Percentiles rank a stretch among this genome's conserved stretches.
These are phyloP conservation scores for Vitellaria paradoxa DNA, from an alignment of 179 eudicot species.

Conservation along the genomic window DNA sequence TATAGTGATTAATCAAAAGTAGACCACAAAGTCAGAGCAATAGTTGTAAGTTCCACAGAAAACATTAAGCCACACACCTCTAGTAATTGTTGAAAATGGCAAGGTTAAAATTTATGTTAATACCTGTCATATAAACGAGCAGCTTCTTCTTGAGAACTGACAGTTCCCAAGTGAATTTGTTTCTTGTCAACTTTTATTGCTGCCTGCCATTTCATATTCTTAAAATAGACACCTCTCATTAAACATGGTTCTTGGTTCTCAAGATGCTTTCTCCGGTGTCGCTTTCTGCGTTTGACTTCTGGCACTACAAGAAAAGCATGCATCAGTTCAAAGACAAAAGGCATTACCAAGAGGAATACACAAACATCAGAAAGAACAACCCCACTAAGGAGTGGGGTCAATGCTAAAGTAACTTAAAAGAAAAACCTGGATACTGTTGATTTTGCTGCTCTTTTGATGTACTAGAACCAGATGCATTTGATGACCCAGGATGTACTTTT, in stretches of 20 bases:
- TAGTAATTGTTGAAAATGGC: neutral
- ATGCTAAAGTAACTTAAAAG: neutral
- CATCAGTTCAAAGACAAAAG: neutral
- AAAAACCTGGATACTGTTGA: slow-evolving; percentile 49
- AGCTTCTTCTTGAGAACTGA: slow-evolving; percentile 78
- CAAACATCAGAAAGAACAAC: neutral
- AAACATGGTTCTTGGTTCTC: slow-evolving; percentile 49
- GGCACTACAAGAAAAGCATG: slow-evolving; percentile 7
- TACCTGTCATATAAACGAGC: slow-evolving; percentile 92
- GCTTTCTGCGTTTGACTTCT: slow-evolving; percentile 68
- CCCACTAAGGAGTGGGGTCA: neutral
- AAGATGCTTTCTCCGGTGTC: slow-evolving; percentile 54
- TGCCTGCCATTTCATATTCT: slow-evolving; percentile 96
- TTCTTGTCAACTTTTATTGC: slow-evolving; percentile 95
- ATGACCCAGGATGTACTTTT: slow-evolving; percentile 24
- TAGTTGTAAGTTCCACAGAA: neutral
- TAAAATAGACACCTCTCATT: slow-evolving; percentile 84
- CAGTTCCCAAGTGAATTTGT: slow-evolving; percentile 93
- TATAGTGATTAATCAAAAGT: neutral
- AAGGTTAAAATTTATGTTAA: neutral
- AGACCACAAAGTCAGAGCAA: neutral
- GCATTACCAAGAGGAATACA: neutral
- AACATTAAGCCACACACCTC: neutral
- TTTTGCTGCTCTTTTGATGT: slow-evolving; percentile 39
- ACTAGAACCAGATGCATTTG: slow-evolving; percentile 34